Evolutionary conservation across 73 alveolate genomes (phyloP), one percentile per base, ranked within the genome.

Genomic region (Paramecium octaurelia): DNA sequence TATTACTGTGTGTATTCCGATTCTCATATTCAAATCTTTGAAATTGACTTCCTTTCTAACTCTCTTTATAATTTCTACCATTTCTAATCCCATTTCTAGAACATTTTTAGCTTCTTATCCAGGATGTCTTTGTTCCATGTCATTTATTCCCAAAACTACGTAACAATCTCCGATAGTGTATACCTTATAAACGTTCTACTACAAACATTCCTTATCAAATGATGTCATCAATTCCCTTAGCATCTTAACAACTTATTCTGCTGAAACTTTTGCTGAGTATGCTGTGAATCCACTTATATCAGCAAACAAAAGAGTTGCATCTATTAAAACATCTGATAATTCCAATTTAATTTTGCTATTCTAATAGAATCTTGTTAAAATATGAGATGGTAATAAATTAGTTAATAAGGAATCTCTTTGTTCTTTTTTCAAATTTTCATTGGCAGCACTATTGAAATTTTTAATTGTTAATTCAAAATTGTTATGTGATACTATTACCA

Each of bases 211-310:
- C 75, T 89, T 89, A 89, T 89, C 94, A 71, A 89, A 89, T 46
- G 80, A 84, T 44, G 86, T 89, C 88, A 70, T 89, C 3, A 64
- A 23, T 70, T 64, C 12, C 18, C 77, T 90, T 12, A 96, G 90
- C 98, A 96, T 94, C n/a, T 90, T 94, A 2, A 96, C 98, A 0
- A 96, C 97, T 60, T 94, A 97, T 84, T 94, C 97, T 21, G 99
- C 97, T 36, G 96, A 89, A 69, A 93, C 96, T 60, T 93, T 70
- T 48, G 96, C 86, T 44, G 98, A 96, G 64, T 93, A 96, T 89
- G 95, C 93, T 34, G 99, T 96, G 42, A 94, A 96, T 12, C 97
- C 95, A 18, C 95, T 97, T 36, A 96, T 96, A 94, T 96, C 99
- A 58, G 99, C 99, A 89, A 94, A 96, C 31, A 96, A 80, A 84